Evolutionary conservation across 2,329 filamentous ascomycete species (phyloP), one percentile per base, ranked within the genome.

Genomic region (Lecanicillium sp.): DNA sequence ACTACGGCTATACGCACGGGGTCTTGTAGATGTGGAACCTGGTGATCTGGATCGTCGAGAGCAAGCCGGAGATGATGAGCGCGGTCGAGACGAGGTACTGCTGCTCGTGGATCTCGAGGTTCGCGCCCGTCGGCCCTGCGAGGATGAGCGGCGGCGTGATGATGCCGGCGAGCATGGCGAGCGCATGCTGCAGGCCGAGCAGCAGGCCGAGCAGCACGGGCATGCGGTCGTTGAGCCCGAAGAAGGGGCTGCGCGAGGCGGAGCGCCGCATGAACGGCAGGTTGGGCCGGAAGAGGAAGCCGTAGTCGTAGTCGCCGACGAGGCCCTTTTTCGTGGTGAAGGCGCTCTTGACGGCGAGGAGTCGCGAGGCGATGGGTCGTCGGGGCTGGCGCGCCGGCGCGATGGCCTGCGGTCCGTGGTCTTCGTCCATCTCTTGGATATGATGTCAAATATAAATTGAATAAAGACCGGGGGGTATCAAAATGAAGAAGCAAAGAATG

Each of bases 221-320:
- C 63, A 87, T 82, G n/a, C 70, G 69, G 56, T 85, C 83, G 52
- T 87, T 70, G 3, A 87, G 79, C n/a, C 87, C 87, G 59, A 91
- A 93, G 65, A 94, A 93, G 1, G 87, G 87, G 26, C 84, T 80
- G n/a, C 75, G 70, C 3, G 40, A 35, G 30, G 55, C 49, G 54
- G 69, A 66, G 27, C 64, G 63, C 5, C 69, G 58, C 74, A 93
- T 82, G 65, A 95, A 95, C 0, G 90, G 90, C 19, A 95, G 67
- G 56, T 87, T 90, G 1, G 81, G 87, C 19, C 72, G 81, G 73
- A 96, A 95, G 33, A 96, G 81, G 60, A 90, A 93, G 29, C 65
- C 86, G 75, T 96, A 96, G 74, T 96, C 86, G 66, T 96, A 96
- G 58, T 82, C 75, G 53, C 90, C 90, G 48, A 96, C 66, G 21